Evolutionary conservation across 2,329 filamentous ascomycete species (phyloP).

Genomic region (Exophiala spinifera): DNA sequence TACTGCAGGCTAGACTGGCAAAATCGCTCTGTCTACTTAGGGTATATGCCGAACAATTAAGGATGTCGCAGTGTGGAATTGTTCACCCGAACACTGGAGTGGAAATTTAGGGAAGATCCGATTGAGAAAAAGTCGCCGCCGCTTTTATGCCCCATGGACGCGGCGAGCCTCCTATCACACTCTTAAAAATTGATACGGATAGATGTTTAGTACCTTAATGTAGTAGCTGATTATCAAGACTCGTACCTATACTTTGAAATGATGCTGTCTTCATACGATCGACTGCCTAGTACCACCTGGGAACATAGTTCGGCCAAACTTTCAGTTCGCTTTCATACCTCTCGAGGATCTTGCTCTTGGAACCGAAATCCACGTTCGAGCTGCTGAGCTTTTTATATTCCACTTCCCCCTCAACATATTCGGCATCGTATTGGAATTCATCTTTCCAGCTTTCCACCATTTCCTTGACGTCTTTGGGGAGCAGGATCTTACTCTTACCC

Average conservation of each 20-base stretch:
- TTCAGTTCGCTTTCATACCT: conserved; percentile 20
- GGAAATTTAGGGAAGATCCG: too few relatives aligned
- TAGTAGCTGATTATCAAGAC: too few relatives aligned
- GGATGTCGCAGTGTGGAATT: too few relatives aligned
- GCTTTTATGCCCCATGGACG: too few relatives aligned
- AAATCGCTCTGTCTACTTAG: too few relatives aligned
- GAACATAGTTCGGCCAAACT: conserved; percentile 24
- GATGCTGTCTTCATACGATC: too few relatives aligned
- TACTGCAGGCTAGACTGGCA: background rate
- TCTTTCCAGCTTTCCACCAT: conserved; percentile 25
- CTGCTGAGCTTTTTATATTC: conserved; percentile 27
- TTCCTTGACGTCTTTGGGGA: conserved; percentile 25
- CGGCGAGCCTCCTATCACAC: too few relatives aligned
- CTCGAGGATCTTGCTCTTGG: conserved; percentile 13
- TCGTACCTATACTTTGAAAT: background rate
- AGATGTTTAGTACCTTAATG: background rate
- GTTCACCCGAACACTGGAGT: too few relatives aligned
- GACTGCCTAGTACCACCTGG: conserved; percentile 23
- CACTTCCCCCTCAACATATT: conserved; percentile 27
- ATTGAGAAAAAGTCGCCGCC: too few relatives aligned
- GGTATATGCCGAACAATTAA: too few relatives aligned
- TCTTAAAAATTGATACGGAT: too few relatives aligned
- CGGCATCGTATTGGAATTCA: conserved; percentile 23
- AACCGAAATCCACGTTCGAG: conserved; percentile 25
- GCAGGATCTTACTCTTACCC: conserved; percentile 20